phyloP scores from a whole-genome alignment of 164 flowering plant species.

The Stephania yunnanensis region DNA sequence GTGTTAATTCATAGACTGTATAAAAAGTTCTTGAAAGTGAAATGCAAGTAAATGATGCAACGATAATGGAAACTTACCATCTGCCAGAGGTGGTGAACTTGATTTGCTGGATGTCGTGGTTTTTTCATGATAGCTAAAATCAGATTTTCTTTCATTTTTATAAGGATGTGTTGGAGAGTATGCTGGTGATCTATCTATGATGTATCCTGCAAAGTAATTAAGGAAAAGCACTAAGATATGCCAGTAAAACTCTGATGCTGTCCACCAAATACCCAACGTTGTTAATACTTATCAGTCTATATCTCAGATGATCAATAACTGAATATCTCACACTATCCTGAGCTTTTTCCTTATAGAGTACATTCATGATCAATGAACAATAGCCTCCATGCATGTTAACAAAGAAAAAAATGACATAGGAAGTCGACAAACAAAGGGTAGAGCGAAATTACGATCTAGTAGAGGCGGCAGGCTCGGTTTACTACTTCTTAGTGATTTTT shows the following conservation, averaged over 20 bases:
- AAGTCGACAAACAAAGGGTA: not conserved
- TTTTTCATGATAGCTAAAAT: conserved; percentile 13
- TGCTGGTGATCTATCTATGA: conserved; percentile 28
- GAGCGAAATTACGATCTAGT: conserved; percentile 28
- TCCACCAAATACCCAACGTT: not conserved
- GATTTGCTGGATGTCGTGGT: conserved; percentile 20
- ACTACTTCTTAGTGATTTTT: not conserved
- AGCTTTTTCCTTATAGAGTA: too few relatives aligned
- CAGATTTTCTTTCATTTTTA: conserved; percentile 11
- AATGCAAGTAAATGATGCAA: not conserved
- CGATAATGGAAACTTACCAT: not conserved
- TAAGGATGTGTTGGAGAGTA: conserved; percentile 23
- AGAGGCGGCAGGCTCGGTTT: conserved; percentile 28
- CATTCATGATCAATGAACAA: conserved; percentile 17
- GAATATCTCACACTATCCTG: not conserved
- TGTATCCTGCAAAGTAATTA: conserved; percentile 20
- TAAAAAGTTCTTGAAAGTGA: not conserved
- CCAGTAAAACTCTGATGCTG: not conserved
- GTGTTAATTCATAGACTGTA: not conserved
- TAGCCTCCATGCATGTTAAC: conserved; percentile 24
- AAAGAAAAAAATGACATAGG: conserved; percentile 9
- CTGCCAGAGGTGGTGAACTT: conserved; percentile 24
- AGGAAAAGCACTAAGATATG: not conserved
- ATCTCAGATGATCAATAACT: not conserved
- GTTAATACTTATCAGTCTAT: not conserved